phyloP scores from a whole-genome alignment of 2,329 filamentous ascomycete species.

The Cordyceps pruinosa region DNA sequence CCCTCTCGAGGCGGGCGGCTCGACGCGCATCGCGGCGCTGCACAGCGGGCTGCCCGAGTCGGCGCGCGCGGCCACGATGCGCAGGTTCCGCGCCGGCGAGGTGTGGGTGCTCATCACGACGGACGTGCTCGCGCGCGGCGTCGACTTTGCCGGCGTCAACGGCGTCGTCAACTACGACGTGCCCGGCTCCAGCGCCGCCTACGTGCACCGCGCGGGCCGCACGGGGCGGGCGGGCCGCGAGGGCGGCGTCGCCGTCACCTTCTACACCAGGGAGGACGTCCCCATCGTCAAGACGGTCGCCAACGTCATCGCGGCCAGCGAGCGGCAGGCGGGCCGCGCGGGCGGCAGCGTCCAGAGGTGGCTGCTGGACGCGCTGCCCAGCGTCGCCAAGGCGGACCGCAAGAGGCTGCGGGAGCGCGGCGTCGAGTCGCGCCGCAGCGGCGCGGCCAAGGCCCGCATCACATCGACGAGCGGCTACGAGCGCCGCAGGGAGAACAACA shows the following conservation, averaged over 20 bases:
- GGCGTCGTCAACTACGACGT: constrained; percentile 98
- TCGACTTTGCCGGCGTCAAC: constrained; percentile 93
- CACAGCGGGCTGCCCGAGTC: constrained; percentile 78
- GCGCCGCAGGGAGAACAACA: constrained; percentile 60
- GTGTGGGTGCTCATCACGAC: constrained; percentile 97
- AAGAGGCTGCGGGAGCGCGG: constrained; percentile 76
- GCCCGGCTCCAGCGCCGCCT: constrained; percentile 79
- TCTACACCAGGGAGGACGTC: constrained; percentile 94
- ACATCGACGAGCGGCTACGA: constrained; percentile 77
- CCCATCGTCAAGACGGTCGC: constrained; percentile 83
- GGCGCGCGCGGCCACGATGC: constrained; percentile 74
- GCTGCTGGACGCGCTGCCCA: constrained; percentile 81
- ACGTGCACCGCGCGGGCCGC: constrained; percentile 88
- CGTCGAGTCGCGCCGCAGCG: constrained; percentile 59
- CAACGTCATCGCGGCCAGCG: constrained; percentile 80
- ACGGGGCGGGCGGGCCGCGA: constrained; percentile 83
- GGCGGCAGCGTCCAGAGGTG: constrained; percentile 66
- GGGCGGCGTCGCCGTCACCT: constrained; percentile 84
- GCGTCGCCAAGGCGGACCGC: constrained; percentile 74
- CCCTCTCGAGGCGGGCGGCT: constrained; percentile 76
- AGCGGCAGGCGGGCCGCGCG: constrained; percentile 57
- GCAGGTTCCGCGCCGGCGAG: constrained; percentile 81
- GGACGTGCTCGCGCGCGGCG: constrained; percentile 81
- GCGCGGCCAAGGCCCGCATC: constrained; percentile 52
- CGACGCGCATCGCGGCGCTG: constrained; percentile 77